Evolutionary conservation across 208 protist species (phyloP).

Genomic region (Strigomonas culicis): DNA sequence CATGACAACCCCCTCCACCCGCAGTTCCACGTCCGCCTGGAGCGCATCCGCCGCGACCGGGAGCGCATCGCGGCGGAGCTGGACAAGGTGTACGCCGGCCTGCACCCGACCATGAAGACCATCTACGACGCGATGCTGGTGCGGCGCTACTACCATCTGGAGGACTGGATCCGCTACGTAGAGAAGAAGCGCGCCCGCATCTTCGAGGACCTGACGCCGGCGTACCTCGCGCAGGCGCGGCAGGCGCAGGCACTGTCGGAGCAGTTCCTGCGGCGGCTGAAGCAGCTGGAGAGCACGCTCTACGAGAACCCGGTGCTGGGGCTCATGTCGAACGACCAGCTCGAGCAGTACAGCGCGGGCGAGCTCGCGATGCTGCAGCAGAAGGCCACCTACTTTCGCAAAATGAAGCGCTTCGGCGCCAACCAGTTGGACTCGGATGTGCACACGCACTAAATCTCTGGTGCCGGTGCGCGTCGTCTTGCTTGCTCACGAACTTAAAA

Average conservation of each 20-base stretch:
- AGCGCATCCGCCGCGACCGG: slow-evolving; percentile 45
- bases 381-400: slow-evolving; percentile 80
- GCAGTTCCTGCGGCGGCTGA: slow-evolving; percentile 53
- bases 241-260: slow-evolving; percentile 37
- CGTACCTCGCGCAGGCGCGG: slow-evolving; percentile 43
- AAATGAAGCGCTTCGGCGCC: slow-evolving; percentile 61
- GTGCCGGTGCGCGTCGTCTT: not conserved
- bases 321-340: slow-evolving; percentile 33
- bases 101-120: slow-evolving; percentile 85
- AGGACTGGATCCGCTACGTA: slow-evolving; percentile 74
- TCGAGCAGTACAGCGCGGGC: slow-evolving; percentile 50
- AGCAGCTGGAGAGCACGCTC: slow-evolving; percentile 44
- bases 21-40: slow-evolving; percentile 63
- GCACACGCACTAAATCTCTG: slow-evolving; percentile 55
- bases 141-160: slow-evolving; percentile 78
- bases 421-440: slow-evolving; percentile 77
- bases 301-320: slow-evolving; percentile 50
- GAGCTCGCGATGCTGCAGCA: slow-evolving; percentile 81
- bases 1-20: slow-evolving; percentile 82
- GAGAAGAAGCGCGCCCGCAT: slow-evolving; percentile 63
- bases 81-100: slow-evolving; percentile 59
- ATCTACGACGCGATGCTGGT: slow-evolving; percentile 84
- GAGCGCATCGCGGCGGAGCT: slow-evolving; percentile 66
- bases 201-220: slow-evolving; percentile 58
- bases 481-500: too few species aligned